Conservation (phyloP, 345 rosid species). For the Lumnitzera littorea region DNA sequence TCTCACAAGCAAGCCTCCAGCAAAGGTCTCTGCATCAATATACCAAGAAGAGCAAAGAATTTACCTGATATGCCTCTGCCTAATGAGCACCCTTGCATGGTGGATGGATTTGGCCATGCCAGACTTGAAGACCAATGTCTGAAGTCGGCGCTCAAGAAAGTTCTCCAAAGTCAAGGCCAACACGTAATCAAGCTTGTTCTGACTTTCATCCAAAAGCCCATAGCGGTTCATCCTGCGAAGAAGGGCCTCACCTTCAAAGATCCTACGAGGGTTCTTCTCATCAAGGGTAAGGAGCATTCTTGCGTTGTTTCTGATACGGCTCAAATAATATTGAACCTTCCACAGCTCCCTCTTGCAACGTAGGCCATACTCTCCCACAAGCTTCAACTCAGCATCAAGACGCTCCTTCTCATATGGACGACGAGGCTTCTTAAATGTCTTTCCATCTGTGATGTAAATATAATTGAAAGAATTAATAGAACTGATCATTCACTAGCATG, state of each 20-base stretch:
- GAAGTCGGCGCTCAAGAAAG: slow-evolving; percentile 41
- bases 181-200: slow-evolving; percentile 50
- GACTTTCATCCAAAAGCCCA: slow-evolving; percentile 40
- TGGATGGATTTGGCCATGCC: slow-evolving; percentile 56
- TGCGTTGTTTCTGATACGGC: slow-evolving; percentile 39
- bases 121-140: slow-evolving; percentile 41
- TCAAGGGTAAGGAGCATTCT: slow-evolving; percentile 47
- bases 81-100: slow-evolving; percentile 45
- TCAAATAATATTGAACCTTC: slow-evolving; percentile 44
- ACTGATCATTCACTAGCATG: background rate
- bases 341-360: slow-evolving; percentile 43
- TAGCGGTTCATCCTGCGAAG: slow-evolving; percentile 36
- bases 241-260: slow-evolving; percentile 45
- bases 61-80: slow-evolving; percentile 45
- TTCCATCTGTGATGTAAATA: slow-evolving; percentile 26
- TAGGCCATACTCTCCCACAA: slow-evolving; percentile 45
- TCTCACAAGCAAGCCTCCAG: too few relatives aligned
- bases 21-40: background rate
- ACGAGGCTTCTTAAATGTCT: slow-evolving; percentile 44
- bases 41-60: background rate
- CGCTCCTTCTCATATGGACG: slow-evolving; percentile 53
- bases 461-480: background rate
- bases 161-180: slow-evolving; percentile 45
- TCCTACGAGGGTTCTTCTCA: slow-evolving; percentile 40
- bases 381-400: slow-evolving; percentile 45